Evolutionary conservation across 345 rosid genomes (phyloP), one percentile per base, ranked within the genome.

Genomic region (Tarenaya hassleriana): DNA sequence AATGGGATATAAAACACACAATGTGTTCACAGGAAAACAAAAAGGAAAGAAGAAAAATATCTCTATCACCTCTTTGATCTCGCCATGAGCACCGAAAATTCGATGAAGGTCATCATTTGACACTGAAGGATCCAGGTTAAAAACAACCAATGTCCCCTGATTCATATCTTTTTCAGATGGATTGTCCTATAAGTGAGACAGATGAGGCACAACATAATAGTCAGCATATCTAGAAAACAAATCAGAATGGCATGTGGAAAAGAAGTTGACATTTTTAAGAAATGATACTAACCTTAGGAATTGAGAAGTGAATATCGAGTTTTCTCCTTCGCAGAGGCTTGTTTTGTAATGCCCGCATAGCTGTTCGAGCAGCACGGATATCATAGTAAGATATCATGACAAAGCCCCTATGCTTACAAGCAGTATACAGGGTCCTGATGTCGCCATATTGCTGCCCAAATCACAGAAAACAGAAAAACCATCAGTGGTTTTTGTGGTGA

Each of bases 341-440:
- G 53, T 82, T 85, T 68, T 82, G 90, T 51, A 85, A 60, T 14
- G 75, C 66, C 63, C 95, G 76, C 87, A 85, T 77, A 55, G 95
- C 95, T 58, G 74, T 74, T 56, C 95, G 81, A 42, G 95, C 95
- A 67, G 86, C 56, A 61, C 95, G 95, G 35, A 85, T 85, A 68
- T 85, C 95, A 61, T 82, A 85, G 42, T 85, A 85, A 14, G 95
- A 85, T 66, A 85, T 85, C 95, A 85, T 85, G 55, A 85, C 95
- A 50, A 85, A 85, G n/a, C 95, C 95, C 68, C 95, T 69, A 52
- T 85, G 95, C 66, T 85, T 85, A 60, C 95, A 85, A 33, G 89
- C 80, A 18, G 95, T 82, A 62, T 85, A 85, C 11, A 85, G 69
- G 53, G 89, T 82, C 62, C 95, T 79, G 32, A 85, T 85, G 55